Evolutionary conservation across 345 rosid species (phyloP), one percentile per base, ranked within the genome.

Genomic region (Sonneratia alba): DNA sequence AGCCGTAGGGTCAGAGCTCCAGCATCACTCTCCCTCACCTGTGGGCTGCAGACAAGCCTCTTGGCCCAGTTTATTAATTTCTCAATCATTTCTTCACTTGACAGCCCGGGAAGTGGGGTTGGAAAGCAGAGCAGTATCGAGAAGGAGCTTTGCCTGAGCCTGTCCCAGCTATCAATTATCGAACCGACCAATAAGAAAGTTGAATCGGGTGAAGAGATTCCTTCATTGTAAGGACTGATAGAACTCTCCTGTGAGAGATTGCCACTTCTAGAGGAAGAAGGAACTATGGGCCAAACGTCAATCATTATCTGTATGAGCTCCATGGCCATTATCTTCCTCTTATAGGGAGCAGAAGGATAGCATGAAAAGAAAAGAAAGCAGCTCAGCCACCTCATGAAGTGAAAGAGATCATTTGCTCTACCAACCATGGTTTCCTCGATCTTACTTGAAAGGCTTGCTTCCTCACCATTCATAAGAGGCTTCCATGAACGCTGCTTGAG

Each of bases 11-110:
- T 85, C 78, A 94, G 76, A 57, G 98, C 85, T 59, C 98, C 98
- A 70, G 95, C 98, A 77, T 94, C 98, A 81, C 97, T 94, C 87
- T 94, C 98, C 78, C 98, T 89, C 73, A 94, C 98, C 68, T 97
- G 97, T 76, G 98, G 91, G 77, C 97, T 90, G 76, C 92, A 88
- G 73, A 94, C 96, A 80, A 94, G 81, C 37, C 83, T 81, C 82
- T 90, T 87, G 69, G 98, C 96, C 97, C 97, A 91, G 49, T 77
- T 72, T 75, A 90, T 85, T 75, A 91, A 76, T 71, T 75, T 86
- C 75, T 81, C 81, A 77, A 89, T 90, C 91, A 82, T 86, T 70
- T 82, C 85, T 69, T 84, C 87, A 77, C 85, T 82, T 73, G 93
- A 84, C 79, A 94, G 78, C 53, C 98, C 97, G 51, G 97, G 97